phyloP scores from a whole-genome alignment of 2,329 filamentous ascomycete genomes.

The Trichoderma koningiopsis region DNA sequence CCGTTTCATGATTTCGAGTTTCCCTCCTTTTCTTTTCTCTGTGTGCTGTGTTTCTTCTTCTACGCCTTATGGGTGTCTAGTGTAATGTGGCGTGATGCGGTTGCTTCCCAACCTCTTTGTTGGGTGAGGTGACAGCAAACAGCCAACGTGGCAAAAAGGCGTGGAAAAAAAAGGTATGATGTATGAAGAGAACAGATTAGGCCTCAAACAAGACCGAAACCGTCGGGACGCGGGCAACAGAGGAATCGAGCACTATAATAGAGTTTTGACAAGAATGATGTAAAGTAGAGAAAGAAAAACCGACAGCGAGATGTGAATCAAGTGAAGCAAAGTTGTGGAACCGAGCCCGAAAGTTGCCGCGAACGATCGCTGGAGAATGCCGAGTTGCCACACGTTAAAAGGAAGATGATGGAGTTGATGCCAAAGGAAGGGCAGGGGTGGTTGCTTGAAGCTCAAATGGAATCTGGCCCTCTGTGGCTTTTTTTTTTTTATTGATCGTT shows the following conservation, averaged over 20 bases:
- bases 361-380: not conserved
- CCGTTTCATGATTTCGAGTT: constrained; percentile 25
- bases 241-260: not conserved
- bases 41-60: not conserved
- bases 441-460: not conserved
- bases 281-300: not conserved
- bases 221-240: not conserved
- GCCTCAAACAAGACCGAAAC: not conserved
- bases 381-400: constrained; percentile 23
- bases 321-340: constrained; percentile 16
- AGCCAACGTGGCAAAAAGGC: not conserved
- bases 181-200: not conserved
- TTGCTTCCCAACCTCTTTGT: not conserved
- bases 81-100: not conserved
- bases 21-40: not conserved
- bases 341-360: constrained; percentile 20
- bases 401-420: constrained; percentile 10
- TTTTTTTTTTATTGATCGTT: not conserved
- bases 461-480: not conserved
- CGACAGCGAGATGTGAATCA: constrained; percentile 11
- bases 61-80: not conserved
- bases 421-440: not conserved
- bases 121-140: not conserved
- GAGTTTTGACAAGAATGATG: not conserved
- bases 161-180: not conserved